Base-by-base conservation (phyloP, 225 moss, liverwort and hornwort genomes). In the Climacium dendroides region DNA sequence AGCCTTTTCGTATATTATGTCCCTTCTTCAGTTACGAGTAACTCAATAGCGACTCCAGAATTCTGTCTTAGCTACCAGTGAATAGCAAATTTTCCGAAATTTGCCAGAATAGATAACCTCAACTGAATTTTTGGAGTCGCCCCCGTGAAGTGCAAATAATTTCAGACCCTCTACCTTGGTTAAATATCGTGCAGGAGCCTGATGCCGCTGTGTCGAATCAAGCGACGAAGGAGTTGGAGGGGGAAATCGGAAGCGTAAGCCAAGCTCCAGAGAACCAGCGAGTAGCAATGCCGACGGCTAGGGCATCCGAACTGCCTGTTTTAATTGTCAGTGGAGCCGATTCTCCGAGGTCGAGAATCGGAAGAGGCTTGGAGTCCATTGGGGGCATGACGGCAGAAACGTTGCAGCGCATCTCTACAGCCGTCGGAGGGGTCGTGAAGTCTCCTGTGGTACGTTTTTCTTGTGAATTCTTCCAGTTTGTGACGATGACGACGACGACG, bases 381-480 rank as follows among this genome's bases (percentile, higher is more conserved):
- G 89, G 89, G 43, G 87, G 85, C 20, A 35, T 87, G 89, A 87
- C 89, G 29, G 81, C 55, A 73, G 82, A 59, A 34, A 71, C 87
- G 18, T 70, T 91, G 34, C 85, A 91, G 29, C 85, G 87, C n/a
- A 1, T 91, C 39, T 63, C 87, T 20, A 82, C 77, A 37, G 87
- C 35, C 3, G 84, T 89, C 5, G 89, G 84, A 57, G 77, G 82
- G 26, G 89, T 91, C 35, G 91, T 85, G n/a, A 78, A 78, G 50
- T 87, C 81, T 30, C 91, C 91, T 19, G 87, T 64, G 91, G 91
- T 91, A 89, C 15, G 73, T 50, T 83, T 82, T 50, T 52, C 34
- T 6, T 73, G 59, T 34, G 19, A 47, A 57, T 8, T 61, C 19
- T 48, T 39, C 54, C 41, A 65, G 73, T 74, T 87, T 84, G 19